Evolutionary conservation across 495 filamentous ascomycete genomes (phyloP), one percentile per base, ranked within the genome.

Genomic region (Penicillium cinerascens): DNA sequence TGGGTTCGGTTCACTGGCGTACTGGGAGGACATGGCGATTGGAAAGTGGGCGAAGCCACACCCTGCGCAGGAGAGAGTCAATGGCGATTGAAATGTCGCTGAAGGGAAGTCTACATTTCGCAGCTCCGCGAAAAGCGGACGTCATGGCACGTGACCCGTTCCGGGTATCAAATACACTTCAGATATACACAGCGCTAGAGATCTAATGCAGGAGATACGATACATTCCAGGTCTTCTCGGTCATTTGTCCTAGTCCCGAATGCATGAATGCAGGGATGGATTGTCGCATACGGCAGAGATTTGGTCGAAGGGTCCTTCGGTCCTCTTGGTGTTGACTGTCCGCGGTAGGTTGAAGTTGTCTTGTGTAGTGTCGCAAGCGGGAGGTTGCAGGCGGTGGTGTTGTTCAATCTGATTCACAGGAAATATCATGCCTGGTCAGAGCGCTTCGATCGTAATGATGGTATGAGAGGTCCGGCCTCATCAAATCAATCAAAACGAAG

Each of bases 1-100:
- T 44, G 89, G 84, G 56, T 89, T 87, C 13, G 95, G 93, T 72
- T 98, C 93, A 67, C 93, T 88, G 63, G 91, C 92, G 78, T 97
- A 97, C 57, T 89, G 81, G 42, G 88, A 70, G 33, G 88, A 89
- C 92, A 97, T 97, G 54, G 21, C 62, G 58, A 33, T 35, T 38
- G 23, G n/a, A 13, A 49, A 33, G 21, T 16, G 23, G 35, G 21
- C 41, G 38, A 9, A 49, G 18, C 33, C 44, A 52, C 41, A 33
- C 45, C 25, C 44, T 21, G 42, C 25, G 35, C 33, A 42, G 39
- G 17, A 37, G 29, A 17, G 55, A 33, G 38, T 41, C 42, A 38
- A 44, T 39, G 36, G 25, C 42, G 48, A 52, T 48, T 36, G 44
- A 45, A 43, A 47, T 23, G 23, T 51, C 29, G 25, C n/a, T 23